Evolutionary conservation across 192 early-diverging fungal genomes (phyloP), one percentile per base, ranked within the genome.

Genomic region (Mortierella antarctica): DNA sequence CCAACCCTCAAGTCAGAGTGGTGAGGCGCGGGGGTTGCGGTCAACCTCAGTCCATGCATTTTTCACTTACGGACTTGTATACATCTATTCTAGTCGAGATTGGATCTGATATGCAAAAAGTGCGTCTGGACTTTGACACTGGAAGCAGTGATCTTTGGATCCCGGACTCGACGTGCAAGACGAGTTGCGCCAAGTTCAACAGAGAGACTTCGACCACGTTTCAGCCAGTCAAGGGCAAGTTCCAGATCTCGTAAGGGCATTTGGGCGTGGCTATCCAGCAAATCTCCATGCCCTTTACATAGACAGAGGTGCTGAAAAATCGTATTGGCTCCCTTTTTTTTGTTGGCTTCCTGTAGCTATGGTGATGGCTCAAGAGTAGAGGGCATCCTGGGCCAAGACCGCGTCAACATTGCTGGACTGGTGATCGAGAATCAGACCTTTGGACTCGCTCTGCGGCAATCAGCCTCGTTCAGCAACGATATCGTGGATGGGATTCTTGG

Each of bases 141-240:
- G 93, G 93, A 8, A 92, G 91, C n/a, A 83, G 88, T 31, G 91
- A 92, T 79, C 72, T 94, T 49, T 94, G 93, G 91, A 54, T 88
- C 15, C 78, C 87, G 12, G 71, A 78, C 44, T 57, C 62, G 7
- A 51, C 63, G 0, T 88, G 85, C 47, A 59, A 48, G 39, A 70
- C 51, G 7, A 45, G 55, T 41, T 64, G 72, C 40, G 70, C 50
- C 7, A 63, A 57, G 5, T 85, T 83, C 42, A 63, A 70, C 18
- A 61, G 61, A 17, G 74, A 84, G 12, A 65, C 71, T 14, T 66
- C 81, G 10, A 59, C 50, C 2, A 47, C 70, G 4, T 80, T 72
- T 49, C 64, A 80, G 18, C 63, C 77, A 11, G 20, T 72, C 46
- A 67, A 64, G 31, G 77, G 77, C 57, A 80, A 64, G 46, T 80